A percentile compares a stretch with the other conserved stretches of the same genome.
Conservation (phyloP, 768 basidiomycete genomes). For the Mycena galopus region DNA sequence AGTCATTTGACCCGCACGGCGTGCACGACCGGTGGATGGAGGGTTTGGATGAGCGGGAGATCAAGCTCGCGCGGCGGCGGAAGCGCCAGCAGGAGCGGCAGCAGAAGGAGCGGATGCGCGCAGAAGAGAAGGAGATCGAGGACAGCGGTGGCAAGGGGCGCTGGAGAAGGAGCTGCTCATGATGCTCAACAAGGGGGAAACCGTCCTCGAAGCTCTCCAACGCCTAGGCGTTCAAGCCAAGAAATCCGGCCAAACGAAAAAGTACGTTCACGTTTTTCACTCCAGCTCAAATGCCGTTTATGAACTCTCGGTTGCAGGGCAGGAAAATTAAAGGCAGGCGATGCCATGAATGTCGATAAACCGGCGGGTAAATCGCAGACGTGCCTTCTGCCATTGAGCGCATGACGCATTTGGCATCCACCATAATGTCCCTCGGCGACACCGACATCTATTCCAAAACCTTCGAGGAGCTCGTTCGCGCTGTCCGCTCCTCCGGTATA, state of each 20-base stretch:
- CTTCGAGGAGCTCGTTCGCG: constrained; percentile 86
- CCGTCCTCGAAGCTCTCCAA: constrained; percentile 89
- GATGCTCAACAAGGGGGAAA: constrained; percentile 90
- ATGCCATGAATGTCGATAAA: constrained; percentile 68
- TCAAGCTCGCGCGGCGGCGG: constrained; percentile 82
- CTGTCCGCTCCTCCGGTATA: constrained; percentile 77
- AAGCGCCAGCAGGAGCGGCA: constrained; percentile 82
- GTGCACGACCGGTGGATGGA: constrained; percentile 98
- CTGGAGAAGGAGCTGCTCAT: constrained; percentile 77
- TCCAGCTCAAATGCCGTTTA: neutral
- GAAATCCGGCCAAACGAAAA: constrained; percentile 56
- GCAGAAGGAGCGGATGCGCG: constrained; percentile 75
- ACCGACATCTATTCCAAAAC: constrained; percentile 88
- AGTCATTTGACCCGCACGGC: constrained; percentile 89
- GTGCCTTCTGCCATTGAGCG: constrained; percentile 73
- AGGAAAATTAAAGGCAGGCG: constrained; percentile 47
- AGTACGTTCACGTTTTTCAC: constrained; percentile 44
- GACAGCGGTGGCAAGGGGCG: constrained; percentile 75
- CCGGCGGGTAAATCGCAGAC: constrained; percentile 45
- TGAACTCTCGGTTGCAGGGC: constrained; percentile 31
- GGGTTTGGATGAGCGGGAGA: constrained; percentile 85
- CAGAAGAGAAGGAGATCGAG: constrained; percentile 81
- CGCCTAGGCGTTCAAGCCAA: constrained; percentile 82
- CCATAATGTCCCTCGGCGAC: constrained; percentile 88
- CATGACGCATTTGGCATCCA: constrained; percentile 90